These are phyloP conservation scores for Friedmanniomyces simplex DNA, from an alignment of 495 filamentous ascomycete species.

Conservation along the genomic window DNA sequence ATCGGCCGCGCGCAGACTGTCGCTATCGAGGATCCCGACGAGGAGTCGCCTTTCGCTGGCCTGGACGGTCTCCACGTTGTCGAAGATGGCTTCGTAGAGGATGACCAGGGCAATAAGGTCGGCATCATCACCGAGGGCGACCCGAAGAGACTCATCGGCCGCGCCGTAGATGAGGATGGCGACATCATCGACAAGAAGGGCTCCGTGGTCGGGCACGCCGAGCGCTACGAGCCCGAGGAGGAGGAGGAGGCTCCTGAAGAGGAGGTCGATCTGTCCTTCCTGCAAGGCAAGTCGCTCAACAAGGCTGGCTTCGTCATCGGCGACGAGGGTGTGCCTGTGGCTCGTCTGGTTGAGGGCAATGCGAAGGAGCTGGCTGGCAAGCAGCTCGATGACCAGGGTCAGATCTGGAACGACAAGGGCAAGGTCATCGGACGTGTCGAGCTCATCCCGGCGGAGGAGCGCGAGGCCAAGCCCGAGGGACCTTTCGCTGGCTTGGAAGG, in stretches of 20 bases:
- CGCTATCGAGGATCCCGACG: slow-evolving; percentile 40
- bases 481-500: slow-evolving; percentile 69
- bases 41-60: slow-evolving; percentile 53
- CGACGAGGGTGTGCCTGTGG: slow-evolving; percentile 59
- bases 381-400: slow-evolving; percentile 58
- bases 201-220: slow-evolving; percentile 50
- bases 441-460: slow-evolving; percentile 60
- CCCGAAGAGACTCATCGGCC: slow-evolving; percentile 52
- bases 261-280: slow-evolving; percentile 46
- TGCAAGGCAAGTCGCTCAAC: slow-evolving; percentile 62
- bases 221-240: slow-evolving; percentile 43
- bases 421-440: slow-evolving; percentile 65
- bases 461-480: slow-evolving; percentile 56
- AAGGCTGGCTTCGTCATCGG: slow-evolving; percentile 71
- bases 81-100: slow-evolving; percentile 49
- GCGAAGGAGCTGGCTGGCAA: slow-evolving; percentile 57
- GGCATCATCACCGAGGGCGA: slow-evolving; percentile 52
- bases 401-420: slow-evolving; percentile 65
- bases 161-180: slow-evolving; percentile 53
- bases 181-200: slow-evolving; percentile 55
- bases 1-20: slow-evolving; percentile 36
- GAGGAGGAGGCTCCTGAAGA: slow-evolving; percentile 31
- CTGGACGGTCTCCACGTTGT: slow-evolving; percentile 53
- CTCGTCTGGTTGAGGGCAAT: slow-evolving; percentile 56
- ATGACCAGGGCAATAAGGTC: slow-evolving; percentile 49